A percentile compares a stretch with the other conserved stretches of the same genome.
These are phyloP conservation scores for Camellia sinensis DNA, from an alignment of 148 eudicot species.

Conservation along the genomic window DNA sequence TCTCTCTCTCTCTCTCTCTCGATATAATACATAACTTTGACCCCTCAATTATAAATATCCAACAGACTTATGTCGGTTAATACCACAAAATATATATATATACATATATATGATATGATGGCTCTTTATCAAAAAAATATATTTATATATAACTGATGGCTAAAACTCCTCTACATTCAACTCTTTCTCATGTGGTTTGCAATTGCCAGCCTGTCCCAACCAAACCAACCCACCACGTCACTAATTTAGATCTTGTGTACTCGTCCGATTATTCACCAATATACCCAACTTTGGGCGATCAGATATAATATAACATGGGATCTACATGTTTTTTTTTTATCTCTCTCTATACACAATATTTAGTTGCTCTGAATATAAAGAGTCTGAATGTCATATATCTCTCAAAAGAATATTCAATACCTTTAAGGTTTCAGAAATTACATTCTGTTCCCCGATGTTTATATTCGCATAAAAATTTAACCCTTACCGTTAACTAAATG, in stretches of 20 bases:
- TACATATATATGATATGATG: no score
- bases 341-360: no score
- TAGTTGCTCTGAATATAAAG: no score
- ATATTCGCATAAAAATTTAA: no score
- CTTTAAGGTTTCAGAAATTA: no score
- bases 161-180: neutral
- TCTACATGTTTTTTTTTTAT: no score
- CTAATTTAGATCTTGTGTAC: neutral
- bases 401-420: no score
- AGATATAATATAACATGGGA: no score
- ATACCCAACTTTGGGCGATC: neutral
- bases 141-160: neutral
- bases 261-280: neutral
- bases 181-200: neutral
- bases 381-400: neutral
- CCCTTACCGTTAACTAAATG: no score
- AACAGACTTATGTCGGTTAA: constrained; percentile 18
- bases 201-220: neutral
- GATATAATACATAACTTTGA: neutral
- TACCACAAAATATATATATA: neutral
- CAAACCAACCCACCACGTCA: neutral
- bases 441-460: no score
- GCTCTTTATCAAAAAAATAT: no score
- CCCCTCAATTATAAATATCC: constrained; percentile 18
- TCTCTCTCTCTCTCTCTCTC: no score